Evolutionary conservation across 176 grass and related monocot species (phyloP), one percentile per base, ranked within the genome.

Genomic region (Secale cereale): DNA sequence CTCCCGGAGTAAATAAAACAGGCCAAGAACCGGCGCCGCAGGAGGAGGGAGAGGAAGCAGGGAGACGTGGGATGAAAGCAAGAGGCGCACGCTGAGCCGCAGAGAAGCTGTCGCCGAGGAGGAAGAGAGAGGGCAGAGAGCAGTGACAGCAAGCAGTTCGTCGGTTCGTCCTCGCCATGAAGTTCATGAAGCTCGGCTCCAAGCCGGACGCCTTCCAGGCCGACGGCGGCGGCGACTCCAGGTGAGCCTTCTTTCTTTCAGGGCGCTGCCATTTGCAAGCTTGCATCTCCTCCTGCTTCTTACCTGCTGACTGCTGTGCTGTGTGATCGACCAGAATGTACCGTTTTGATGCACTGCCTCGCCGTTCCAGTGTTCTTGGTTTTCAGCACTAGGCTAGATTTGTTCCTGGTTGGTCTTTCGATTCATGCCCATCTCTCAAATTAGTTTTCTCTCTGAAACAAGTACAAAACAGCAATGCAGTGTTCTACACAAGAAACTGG

Each of bases 171-270:
- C 16, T 27, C 84, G 46, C 50, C 81, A 95, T 95, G 93, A 95
- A 95, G 90, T 92, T 90, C 84, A 95, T 95, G 93, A 95, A 92
- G 86, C 93, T 95, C 43, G 93, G 93, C 50, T 95, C 93, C 85
- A 95, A 95, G 90, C 88, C 88, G 46, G 93, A 95, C 69, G 80
- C 90, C 66, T 95, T 95, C 86, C 87, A 88, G 67, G 86, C 88
- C 39, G 86, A 92, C 70, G 90, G 83, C 64, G 48, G 43, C 79
- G 59, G 32, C 80, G 86, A 88, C 83, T 79, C 86, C 77, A 92
- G 93, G 93, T 94, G 75, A 80, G 61, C 9, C 22, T 37, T 5
- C 10, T 14, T 19, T 56, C 43, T 10, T 36, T 37, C n/a, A n/a
- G n/a, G n/a, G n/a, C n/a, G n/a, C n/a, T 7, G 40, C 40, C 67